Conservation (phyloP, 345 rosid genomes). For the Moricandia arvensis region DNA sequence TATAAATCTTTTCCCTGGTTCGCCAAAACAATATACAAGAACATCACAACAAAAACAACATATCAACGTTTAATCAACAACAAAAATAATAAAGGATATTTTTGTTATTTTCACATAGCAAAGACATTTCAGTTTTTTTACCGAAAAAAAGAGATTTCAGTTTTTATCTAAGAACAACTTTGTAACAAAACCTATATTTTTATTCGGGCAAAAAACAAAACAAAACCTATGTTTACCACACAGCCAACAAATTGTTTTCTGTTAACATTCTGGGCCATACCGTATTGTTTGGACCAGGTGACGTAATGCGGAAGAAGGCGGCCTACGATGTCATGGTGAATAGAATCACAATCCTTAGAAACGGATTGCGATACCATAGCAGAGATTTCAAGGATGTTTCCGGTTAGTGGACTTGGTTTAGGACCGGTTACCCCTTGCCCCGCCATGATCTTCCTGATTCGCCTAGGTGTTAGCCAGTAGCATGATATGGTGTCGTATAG, state of each 20-base stretch:
- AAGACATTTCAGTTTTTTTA: neutral
- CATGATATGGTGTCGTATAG: slow-evolving; percentile 58
- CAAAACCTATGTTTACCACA: slow-evolving; percentile 4
- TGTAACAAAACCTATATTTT: slow-evolving; percentile 5
- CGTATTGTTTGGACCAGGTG: slow-evolving; percentile 73
- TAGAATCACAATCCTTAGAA: slow-evolving; percentile 57
- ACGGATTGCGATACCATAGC: slow-evolving; percentile 58
- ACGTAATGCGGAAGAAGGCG: slow-evolving; percentile 91
- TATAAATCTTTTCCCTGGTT: slow-evolving; percentile 75
- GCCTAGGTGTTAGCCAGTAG: slow-evolving; percentile 72
- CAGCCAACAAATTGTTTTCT: neutral
- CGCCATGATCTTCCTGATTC: slow-evolving; percentile 74
- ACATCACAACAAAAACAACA: neutral
- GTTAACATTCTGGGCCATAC: slow-evolving; percentile 38
- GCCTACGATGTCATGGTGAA: slow-evolving; percentile 70
- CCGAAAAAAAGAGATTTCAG: neutral
- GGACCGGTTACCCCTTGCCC: slow-evolving; percentile 94
- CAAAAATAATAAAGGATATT: neutral
- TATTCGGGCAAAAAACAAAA: neutral
- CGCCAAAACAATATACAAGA: neutral
- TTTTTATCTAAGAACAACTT: neutral
- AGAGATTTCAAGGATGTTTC: slow-evolving; percentile 76
- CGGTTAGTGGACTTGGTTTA: slow-evolving; percentile 61
- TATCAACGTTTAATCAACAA: neutral
- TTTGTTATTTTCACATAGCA: neutral